Evolutionary conservation across 2,329 filamentous ascomycete genomes (phyloP).

Genomic region (Penicillium sp.): DNA sequence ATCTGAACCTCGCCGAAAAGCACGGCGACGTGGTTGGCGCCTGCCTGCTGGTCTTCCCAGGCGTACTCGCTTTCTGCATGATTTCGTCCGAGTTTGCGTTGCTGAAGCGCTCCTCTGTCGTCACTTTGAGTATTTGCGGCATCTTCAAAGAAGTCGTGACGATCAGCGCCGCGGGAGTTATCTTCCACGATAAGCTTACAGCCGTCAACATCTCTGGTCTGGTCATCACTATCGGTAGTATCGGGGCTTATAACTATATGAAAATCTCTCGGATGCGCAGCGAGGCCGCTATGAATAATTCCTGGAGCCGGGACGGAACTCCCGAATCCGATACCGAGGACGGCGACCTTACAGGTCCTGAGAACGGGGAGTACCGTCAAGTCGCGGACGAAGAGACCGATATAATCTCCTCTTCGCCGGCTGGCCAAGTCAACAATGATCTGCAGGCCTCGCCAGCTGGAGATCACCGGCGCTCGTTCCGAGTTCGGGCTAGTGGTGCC

Average conservation of each 20-base stretch:
- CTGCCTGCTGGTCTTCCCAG: slow-evolving; percentile 83
- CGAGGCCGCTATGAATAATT: slow-evolving; percentile 64
- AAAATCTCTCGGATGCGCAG: slow-evolving; percentile 88
- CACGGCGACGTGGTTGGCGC: slow-evolving; percentile 71
- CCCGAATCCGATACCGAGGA: slow-evolving; percentile 35
- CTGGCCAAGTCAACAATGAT: slow-evolving; percentile 26
- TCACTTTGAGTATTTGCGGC: slow-evolving; percentile 93
- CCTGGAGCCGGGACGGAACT: slow-evolving; percentile 30
- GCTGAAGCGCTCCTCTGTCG: slow-evolving; percentile 90
- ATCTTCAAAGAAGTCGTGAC: slow-evolving; percentile 99
- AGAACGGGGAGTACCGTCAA: slow-evolving; percentile 31
- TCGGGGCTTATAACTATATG: slow-evolving; percentile 89
- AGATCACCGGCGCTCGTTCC: slow-evolving; percentile 36
- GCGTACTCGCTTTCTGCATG: slow-evolving; percentile 92
- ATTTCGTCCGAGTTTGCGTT: slow-evolving; percentile 95
- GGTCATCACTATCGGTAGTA: slow-evolving; percentile 84
- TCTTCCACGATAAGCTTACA: slow-evolving; percentile 88
- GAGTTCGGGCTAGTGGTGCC: slow-evolving; percentile 38
- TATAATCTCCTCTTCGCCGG: slow-evolving; percentile 21
- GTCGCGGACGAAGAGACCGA: slow-evolving; percentile 29
- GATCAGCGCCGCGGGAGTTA: slow-evolving; percentile 81
- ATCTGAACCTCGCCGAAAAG: slow-evolving; percentile 65
- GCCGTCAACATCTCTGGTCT: slow-evolving; percentile 85
- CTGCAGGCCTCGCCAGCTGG: slow-evolving; percentile 30
- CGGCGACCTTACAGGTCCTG: slow-evolving; percentile 26